Evolutionary conservation across 495 filamentous ascomycete species (phyloP).

Genomic region (Aspergillus sclerotiicarbonarius): DNA sequence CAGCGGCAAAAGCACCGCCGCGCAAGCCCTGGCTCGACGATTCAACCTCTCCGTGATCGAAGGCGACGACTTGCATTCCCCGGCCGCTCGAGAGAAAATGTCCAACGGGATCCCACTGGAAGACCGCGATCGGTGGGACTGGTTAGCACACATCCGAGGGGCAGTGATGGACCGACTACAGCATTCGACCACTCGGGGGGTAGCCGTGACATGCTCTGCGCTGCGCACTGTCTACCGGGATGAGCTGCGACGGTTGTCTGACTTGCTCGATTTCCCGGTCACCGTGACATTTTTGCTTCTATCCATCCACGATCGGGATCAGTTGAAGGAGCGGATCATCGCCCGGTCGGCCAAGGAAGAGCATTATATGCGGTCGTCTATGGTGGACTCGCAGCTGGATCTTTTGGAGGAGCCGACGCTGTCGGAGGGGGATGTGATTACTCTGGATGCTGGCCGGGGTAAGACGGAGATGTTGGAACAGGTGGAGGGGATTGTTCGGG

Average conservation of each 20-base stretch:
- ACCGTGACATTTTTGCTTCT: constrained; percentile 23
- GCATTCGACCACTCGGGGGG: constrained; percentile 4
- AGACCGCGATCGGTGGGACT: constrained; percentile 26
- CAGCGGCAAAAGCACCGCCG: constrained; percentile 25
- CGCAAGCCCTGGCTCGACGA: constrained; percentile 9
- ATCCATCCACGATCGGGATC: background rate
- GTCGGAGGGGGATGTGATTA: constrained; percentile 19
- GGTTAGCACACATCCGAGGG: constrained; percentile 26
- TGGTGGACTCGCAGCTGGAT: constrained; percentile 28
- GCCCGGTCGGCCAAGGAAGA: constrained; percentile 13
- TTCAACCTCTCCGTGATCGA: constrained; percentile 23
- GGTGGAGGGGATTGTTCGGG: constrained; percentile 13
- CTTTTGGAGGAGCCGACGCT: constrained; percentile 16
- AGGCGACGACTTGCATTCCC: constrained; percentile 27
- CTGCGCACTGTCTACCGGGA: constrained; percentile 22
- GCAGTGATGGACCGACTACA: constrained; percentile 26
- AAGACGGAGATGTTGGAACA: constrained; percentile 15
- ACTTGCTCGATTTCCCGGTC: constrained; percentile 25
- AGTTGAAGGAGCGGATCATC: constrained; percentile 19
- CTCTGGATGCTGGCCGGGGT: constrained; percentile 15
- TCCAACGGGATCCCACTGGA: constrained; percentile 18
- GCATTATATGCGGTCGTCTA: constrained; percentile 25
- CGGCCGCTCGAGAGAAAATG: constrained; percentile 21
- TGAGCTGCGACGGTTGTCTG: constrained; percentile 18
- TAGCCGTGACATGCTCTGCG: constrained; percentile 26